Evolutionary conservation across 345 rosid genomes (phyloP), one percentile per base, ranked within the genome.

Genomic region (Populus nigra): DNA sequence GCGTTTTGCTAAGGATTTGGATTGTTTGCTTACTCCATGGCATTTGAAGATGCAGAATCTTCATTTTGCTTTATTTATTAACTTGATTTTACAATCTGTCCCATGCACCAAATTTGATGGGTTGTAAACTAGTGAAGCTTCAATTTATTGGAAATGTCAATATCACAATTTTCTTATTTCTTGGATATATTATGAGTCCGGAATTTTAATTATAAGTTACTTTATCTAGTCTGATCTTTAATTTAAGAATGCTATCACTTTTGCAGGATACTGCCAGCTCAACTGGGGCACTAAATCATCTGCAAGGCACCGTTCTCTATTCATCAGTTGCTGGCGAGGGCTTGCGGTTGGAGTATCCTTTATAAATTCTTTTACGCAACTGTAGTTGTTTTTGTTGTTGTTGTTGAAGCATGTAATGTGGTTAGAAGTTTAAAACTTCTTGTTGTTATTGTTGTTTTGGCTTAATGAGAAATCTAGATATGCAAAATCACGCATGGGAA

Each of bases 401-500:
- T 59, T 41, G 15, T 5, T 45, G 61, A 74, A 11, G 73, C 68
- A 1, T 27, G 3, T 5, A 67, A 12, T 36, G 13, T 67, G 7
- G 31, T 23, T 63, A 47, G 18, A 47, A 47, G 18, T 11, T 9
- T 27, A 23, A 63, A 23, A 9, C 31, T 27, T 25, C 57, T 43
- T 31, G 33, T 31, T 31, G 33, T 31, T 31, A 31, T 31, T n/a
- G 35, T 67, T 33, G 45, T 65, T 77, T 77, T 86, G 65, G 7
- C 92, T 94, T 91, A 85, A 87, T 65, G 7, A 70, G 73, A 72
- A 82, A 80, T 74, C 50, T 73, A 93, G 97, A 85, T 93, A 83
- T 68, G 98, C 98, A 22, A 91, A 87, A 80, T 93, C 98, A 29
- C 84, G 94, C 69, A 91, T 91, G 96, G 92, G 97, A 65, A 89